Percentiles rank a stretch among this genome's conserved stretches.
phyloP scores from a whole-genome alignment of 768 basidiomycete genomes.

The Phanerochaete carnosa region DNA sequence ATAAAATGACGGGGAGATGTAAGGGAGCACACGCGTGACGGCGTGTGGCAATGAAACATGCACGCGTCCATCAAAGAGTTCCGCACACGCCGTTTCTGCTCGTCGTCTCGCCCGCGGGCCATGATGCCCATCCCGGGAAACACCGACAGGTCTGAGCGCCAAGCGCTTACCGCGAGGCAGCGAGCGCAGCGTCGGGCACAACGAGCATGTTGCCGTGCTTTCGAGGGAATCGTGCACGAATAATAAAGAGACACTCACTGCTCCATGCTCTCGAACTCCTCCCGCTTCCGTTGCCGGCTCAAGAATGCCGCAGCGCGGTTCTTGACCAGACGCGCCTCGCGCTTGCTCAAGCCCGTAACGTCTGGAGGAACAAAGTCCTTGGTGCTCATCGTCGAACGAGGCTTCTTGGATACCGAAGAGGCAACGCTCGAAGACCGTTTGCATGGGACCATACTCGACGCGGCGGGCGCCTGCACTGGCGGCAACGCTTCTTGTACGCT shows the following conservation, averaged over 20 bases:
- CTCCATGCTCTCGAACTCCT: conserved; percentile 91
- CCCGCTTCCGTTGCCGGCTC: conserved; percentile 85
- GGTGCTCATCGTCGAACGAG: conserved; percentile 49
- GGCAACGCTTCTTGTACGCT: conserved; percentile 27
- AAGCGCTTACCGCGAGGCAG: conserved; percentile 11
- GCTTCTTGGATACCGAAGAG: conserved; percentile 37
- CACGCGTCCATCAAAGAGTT: not conserved
- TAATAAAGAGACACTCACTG: conserved; percentile 49
- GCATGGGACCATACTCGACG: conserved; percentile 24
- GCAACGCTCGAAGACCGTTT: conserved; percentile 23
- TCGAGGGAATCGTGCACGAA: conserved; percentile 3
- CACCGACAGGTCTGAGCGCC: not conserved
- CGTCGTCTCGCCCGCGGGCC: not conserved
- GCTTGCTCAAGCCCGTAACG: conserved; percentile 83
- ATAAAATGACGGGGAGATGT: not conserved
- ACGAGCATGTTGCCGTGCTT: not conserved
- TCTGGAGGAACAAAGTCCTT: conserved; percentile 90
- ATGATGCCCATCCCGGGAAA: not conserved
- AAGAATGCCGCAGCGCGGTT: conserved; percentile 92
- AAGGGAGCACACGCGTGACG: not conserved
- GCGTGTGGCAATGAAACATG: conserved; percentile 2
- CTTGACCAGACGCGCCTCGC: conserved; percentile 88
- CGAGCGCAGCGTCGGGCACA: conserved; percentile 3
- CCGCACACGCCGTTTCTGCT: not conserved
- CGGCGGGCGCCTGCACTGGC: conserved; percentile 24